These are phyloP conservation scores for Gentiana straminea DNA, from an alignment of 257 asterid species.

Conservation along the genomic window DNA sequence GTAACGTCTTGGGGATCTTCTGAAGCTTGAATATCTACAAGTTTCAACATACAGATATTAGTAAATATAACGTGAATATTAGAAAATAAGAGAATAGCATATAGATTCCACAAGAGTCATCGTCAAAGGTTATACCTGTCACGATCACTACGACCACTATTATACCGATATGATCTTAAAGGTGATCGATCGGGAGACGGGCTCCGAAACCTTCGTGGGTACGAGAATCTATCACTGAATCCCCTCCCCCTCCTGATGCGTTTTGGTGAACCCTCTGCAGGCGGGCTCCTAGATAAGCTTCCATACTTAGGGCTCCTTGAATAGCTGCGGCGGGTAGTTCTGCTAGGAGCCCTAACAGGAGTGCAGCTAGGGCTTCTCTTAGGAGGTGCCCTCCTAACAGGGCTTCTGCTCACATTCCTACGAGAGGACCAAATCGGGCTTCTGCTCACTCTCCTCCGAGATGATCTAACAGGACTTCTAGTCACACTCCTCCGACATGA, in stretches of 20 bases:
- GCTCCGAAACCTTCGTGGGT: slow-evolving; percentile 71
- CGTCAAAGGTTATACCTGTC: slow-evolving; percentile 40
- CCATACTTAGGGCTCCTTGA: slow-evolving; percentile 66
- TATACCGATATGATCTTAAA: slow-evolving; percentile 68
- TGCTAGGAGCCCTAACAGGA: slow-evolving; percentile 66
- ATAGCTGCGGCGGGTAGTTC: slow-evolving; percentile 49
- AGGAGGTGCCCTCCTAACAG: slow-evolving; percentile 55
- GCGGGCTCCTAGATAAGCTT: slow-evolving; percentile 87
- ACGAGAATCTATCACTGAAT: slow-evolving; percentile 85
- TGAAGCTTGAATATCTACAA: slow-evolving; percentile 55
- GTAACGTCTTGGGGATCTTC: slow-evolving; percentile 94
- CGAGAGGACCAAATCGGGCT: slow-evolving; percentile 20
- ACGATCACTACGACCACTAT: slow-evolving; percentile 63
- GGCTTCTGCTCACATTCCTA: slow-evolving; percentile 77
- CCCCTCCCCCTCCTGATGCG: slow-evolving; percentile 96
- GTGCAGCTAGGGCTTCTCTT: slow-evolving; percentile 51
- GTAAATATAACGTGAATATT: not conserved
- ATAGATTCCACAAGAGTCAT: not conserved
- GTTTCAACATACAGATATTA: not conserved
- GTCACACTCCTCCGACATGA: slow-evolving; percentile 55
- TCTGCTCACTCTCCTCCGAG: slow-evolving; percentile 14
- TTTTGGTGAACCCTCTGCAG: slow-evolving; percentile 78
- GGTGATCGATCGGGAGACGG: slow-evolving; percentile 91
- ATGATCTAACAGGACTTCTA: slow-evolving; percentile 72
- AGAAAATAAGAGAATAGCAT: not conserved